Percentiles rank a stretch among this genome's conserved stretches.
These are phyloP conservation scores for Coriaria nepalensis DNA, from an alignment of 306 rosid species.

Conservation along the genomic window DNA sequence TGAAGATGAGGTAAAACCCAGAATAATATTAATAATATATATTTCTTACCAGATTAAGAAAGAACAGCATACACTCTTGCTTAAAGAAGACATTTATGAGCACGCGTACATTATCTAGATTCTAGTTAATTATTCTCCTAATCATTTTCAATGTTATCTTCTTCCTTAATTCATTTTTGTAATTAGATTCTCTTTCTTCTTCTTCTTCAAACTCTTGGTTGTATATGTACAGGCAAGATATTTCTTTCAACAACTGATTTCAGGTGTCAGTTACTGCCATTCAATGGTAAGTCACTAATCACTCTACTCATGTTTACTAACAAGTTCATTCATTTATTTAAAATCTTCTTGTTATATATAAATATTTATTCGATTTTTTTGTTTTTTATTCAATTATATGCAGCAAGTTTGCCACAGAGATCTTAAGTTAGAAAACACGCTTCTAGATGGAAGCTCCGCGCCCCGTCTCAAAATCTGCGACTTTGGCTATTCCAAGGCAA, in stretches of 20 bases:
- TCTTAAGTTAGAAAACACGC: slow-evolving; percentile 96
- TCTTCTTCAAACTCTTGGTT: neutral
- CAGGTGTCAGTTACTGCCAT: slow-evolving; percentile 96
- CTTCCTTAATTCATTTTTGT: neutral
- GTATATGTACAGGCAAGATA: slow-evolving; percentile 54
- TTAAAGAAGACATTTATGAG: too few species aligned
- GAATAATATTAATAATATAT: too few species aligned
- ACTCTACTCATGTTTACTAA: neutral
- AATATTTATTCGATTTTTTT: slow-evolving; percentile 6
- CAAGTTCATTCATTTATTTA: neutral
- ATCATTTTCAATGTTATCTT: neutral
- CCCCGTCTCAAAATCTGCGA: slow-evolving; percentile 91
- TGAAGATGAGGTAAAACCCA: slow-evolving; percentile 70
- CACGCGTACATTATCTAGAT: neutral
- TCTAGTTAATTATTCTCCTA: neutral
- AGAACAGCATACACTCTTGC: too few species aligned
- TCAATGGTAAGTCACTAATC: slow-evolving; percentile 49
- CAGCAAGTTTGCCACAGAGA: slow-evolving; percentile 99
- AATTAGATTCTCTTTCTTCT: neutral
- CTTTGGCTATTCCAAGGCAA: slow-evolving; percentile 94
- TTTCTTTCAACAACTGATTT: slow-evolving; percentile 85
- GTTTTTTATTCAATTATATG: slow-evolving; percentile 4
- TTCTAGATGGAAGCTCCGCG: slow-evolving; percentile 85
- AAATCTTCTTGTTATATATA: neutral
- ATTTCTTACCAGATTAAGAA: too few species aligned